These are phyloP conservation scores for Gamsiella multidivaricata DNA, from an alignment of 192 early-diverging fungal species.

Conservation along the genomic window DNA sequence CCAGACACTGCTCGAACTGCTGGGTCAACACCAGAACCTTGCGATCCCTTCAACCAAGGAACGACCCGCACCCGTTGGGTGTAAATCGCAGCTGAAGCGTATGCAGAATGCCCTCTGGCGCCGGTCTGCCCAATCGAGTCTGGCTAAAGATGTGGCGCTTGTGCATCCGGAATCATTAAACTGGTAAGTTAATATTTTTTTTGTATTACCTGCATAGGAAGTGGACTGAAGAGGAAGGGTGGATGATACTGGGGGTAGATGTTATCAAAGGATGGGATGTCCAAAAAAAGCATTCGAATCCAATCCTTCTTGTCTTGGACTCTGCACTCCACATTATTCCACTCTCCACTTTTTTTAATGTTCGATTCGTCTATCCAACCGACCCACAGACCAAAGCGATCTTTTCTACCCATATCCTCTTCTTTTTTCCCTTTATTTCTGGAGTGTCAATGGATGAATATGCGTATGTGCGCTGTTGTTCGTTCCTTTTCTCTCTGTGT, in stretches of 20 bases:
- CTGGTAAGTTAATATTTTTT: constrained; percentile 18
- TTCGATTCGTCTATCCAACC: too few relatives aligned
- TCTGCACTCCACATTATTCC: too few relatives aligned
- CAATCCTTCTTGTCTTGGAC: too few relatives aligned
- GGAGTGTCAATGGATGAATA: too few relatives aligned
- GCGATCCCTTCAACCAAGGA: constrained; percentile 32
- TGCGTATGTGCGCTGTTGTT: too few relatives aligned
- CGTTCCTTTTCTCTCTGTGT: neutral
- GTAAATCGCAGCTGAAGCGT: constrained; percentile 32
- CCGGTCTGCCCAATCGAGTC: constrained; percentile 35
- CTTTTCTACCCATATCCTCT: too few relatives aligned
- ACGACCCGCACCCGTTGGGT: constrained; percentile 41
- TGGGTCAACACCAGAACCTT: constrained; percentile 34
- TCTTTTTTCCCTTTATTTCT: too few relatives aligned
- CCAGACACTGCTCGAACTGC: constrained; percentile 34
- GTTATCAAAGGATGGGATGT: neutral
- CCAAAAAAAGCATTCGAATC: too few relatives aligned
- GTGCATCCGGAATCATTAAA: constrained; percentile 51
- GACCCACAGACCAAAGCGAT: too few relatives aligned
- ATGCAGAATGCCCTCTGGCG: constrained; percentile 55
- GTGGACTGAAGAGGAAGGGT: neutral
- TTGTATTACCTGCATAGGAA: neutral
- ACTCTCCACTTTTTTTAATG: too few relatives aligned
- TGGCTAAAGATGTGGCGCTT: constrained; percentile 48
- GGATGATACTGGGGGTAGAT: neutral